phyloP scores from a whole-genome alignment of 352 stramenopile species.

The Globisporangium parvum region DNA sequence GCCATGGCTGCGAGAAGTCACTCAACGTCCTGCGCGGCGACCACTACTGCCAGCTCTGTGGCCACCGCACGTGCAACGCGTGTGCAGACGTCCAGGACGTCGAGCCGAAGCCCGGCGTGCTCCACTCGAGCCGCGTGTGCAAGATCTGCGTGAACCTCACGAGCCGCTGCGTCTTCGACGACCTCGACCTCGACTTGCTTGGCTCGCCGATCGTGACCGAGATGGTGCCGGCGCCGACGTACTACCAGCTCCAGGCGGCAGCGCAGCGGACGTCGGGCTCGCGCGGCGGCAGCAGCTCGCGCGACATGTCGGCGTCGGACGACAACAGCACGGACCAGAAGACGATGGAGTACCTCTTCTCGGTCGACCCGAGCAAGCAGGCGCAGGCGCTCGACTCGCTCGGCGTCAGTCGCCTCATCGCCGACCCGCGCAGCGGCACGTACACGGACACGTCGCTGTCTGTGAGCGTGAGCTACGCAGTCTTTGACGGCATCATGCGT shows the following conservation, averaged over 20 bases:
- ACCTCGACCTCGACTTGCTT: constrained; percentile 18
- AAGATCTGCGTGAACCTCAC: constrained; percentile 16
- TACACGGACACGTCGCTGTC: neutral
- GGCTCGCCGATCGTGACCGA: constrained; percentile 18
- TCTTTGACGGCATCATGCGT: constrained; percentile 20
- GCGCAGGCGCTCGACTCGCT: constrained; percentile 19
- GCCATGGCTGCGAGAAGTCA: constrained; percentile 26
- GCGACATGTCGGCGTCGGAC: constrained; percentile 15
- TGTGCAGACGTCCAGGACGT: constrained; percentile 20
- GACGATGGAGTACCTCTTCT: constrained; percentile 32
- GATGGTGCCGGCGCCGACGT: constrained; percentile 14
- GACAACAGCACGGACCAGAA: constrained; percentile 14
- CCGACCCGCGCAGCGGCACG: neutral
- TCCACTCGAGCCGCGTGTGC: constrained; percentile 24
- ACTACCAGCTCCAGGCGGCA: constrained; percentile 15
- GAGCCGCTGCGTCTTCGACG: constrained; percentile 29
- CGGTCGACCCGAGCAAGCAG: constrained; percentile 21
- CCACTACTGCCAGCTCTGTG: constrained; percentile 31
- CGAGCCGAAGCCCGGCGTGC: constrained; percentile 12
- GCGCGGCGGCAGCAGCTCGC: constrained; percentile 4
- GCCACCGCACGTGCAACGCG: constrained; percentile 26
- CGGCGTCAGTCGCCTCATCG: constrained; percentile 12
- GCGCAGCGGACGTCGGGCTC: constrained; percentile 10
- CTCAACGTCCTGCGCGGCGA: constrained; percentile 22
- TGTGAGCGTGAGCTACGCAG: constrained; percentile 9